Evolutionary conservation across 2,329 filamentous ascomycete genomes (phyloP).

Genomic region (Pestalotiopsis sp.): DNA sequence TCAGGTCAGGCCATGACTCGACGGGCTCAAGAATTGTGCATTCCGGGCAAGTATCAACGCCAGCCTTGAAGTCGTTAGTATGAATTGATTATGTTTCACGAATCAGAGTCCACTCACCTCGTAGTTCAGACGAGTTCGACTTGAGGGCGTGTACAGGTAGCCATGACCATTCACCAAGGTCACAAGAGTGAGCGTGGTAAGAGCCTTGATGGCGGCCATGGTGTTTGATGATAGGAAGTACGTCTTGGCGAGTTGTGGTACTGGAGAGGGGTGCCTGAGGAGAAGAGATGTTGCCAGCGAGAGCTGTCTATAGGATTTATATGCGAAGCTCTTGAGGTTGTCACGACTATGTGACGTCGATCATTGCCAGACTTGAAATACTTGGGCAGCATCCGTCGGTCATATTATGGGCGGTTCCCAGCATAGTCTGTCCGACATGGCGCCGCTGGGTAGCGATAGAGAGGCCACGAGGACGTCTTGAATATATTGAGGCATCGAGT

Average conservation of each 20-base stretch:
- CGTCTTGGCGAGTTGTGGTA: too few species aligned
- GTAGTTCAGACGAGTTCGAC: slow-evolving; percentile 45
- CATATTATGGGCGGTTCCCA: slow-evolving; percentile 3
- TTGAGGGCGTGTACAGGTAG: slow-evolving; percentile 45
- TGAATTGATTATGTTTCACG: background rate
- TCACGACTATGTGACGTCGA: background rate
- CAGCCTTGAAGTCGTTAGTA: slow-evolving; percentile 35
- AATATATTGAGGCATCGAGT: slow-evolving; percentile 7
- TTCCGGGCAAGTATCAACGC: slow-evolving; percentile 54
- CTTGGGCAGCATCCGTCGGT: background rate
- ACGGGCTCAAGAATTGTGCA: slow-evolving; percentile 59
- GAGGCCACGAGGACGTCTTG: background rate
- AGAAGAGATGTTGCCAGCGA: background rate
- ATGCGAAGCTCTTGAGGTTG: background rate
- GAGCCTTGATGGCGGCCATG: slow-evolving; percentile 5
- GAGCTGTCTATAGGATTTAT: background rate
- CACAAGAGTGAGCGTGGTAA: slow-evolving; percentile 14
- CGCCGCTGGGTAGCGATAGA: background rate
- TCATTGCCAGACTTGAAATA: background rate
- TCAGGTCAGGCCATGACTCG: slow-evolving; percentile 49
- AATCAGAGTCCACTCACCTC: slow-evolving; percentile 35
- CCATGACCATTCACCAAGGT: slow-evolving; percentile 41
- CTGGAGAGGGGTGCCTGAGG: too few species aligned
- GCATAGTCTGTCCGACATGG: slow-evolving; percentile 3
- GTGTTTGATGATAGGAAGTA: background rate